Base-by-base conservation (phyloP, 2,329 filamentous ascomycete species). In the Monilinia polystroma region DNA sequence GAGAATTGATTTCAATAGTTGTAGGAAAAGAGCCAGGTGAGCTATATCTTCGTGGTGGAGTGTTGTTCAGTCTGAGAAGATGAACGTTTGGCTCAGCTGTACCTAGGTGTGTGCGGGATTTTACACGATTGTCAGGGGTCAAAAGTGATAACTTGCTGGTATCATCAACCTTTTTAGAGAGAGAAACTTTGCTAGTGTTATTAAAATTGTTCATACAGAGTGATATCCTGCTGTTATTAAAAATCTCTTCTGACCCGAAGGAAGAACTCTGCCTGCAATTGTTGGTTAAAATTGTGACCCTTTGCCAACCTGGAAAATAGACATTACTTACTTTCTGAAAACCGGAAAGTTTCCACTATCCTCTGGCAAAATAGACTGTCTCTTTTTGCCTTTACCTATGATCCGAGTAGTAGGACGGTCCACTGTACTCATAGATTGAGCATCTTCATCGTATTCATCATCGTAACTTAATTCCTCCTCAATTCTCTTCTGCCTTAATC, bases 401-500 rank as follows among this genome's bases (percentile, higher is more conserved):
- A 66, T 41, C 26, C 66, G 7, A 51, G 23, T 53, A 69, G 57
- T n/a, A 23, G 47, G 18, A 54, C 55, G 62, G 16, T 66, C 56
- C 1, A 62, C 47, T 10, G 70, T 70, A 29, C 67, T 63, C 11
- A 75, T 16, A 23, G 74, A 75, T 54, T 73, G 75, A 29, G 75
- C 76, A 69, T 77, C 75, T 29, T 77, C 75, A 23, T 80, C 78
- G 57, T 78, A 77, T 12, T 75, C 73, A 47, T 79, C 76, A 49
- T 85, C 83, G 51, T 76, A 81, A 56, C 82, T 80, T 4, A 87
- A 77, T 70, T 87, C 85, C 54, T 85, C 81, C 68, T 83, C 83
- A n/a, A 87, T 87, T 68, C 84, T 80, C 70, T 81, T 82, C 59
- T 83, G 81, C 75, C 84, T 82, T 11, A 87, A 76, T 26, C 84